These are phyloP conservation scores for Lasiosphaeriaceae sp. DNA, from an alignment of 495 filamentous ascomycete species.

Conservation along the genomic window DNA sequence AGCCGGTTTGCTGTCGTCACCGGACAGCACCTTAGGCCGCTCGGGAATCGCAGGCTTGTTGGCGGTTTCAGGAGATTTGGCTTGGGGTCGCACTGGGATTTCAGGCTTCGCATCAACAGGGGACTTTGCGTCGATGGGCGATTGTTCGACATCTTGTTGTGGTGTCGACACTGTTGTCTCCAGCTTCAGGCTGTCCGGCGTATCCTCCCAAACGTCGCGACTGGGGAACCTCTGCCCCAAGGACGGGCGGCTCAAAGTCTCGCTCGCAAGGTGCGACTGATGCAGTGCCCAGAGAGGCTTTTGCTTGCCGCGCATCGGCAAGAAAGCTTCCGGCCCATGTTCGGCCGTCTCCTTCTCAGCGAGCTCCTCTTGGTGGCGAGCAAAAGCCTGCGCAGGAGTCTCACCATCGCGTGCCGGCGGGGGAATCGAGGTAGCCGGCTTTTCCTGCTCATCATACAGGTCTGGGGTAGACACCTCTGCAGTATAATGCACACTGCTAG, in stretches of 20 bases:
- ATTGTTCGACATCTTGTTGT: slow-evolving; percentile 46
- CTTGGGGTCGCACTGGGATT: slow-evolving; percentile 21
- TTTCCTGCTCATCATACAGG: slow-evolving; percentile 53
- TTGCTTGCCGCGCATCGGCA: slow-evolving; percentile 44
- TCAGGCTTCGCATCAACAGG: slow-evolving; percentile 29
- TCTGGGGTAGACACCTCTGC: slow-evolving; percentile 85
- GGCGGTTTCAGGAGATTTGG: slow-evolving; percentile 12
- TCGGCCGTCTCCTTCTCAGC: slow-evolving; percentile 45
- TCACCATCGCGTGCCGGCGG: slow-evolving; percentile 36
- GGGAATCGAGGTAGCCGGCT: slow-evolving; percentile 31
- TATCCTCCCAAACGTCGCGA: slow-evolving; percentile 95
- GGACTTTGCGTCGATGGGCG: slow-evolving; percentile 15
- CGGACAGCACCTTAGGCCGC: slow-evolving; percentile 38
- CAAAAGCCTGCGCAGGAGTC: slow-evolving; percentile 51
- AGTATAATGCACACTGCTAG: slow-evolving; percentile 76
- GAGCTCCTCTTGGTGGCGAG: slow-evolving; percentile 51
- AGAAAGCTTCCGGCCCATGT: slow-evolving; percentile 38
- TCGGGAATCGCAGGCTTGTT: slow-evolving; percentile 42
- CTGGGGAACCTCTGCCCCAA: slow-evolving; percentile 82
- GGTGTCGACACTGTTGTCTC: slow-evolving; percentile 70
- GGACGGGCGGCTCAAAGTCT: slow-evolving; percentile 39
- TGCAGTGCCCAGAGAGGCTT: slow-evolving; percentile 43
- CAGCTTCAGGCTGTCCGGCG: slow-evolving; percentile 75
- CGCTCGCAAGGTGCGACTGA: slow-evolving; percentile 37
- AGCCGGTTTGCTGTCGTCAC: slow-evolving; percentile 36